Conservation (phyloP, 805 yeast genomes). For the Starmerella sp. region DNA sequence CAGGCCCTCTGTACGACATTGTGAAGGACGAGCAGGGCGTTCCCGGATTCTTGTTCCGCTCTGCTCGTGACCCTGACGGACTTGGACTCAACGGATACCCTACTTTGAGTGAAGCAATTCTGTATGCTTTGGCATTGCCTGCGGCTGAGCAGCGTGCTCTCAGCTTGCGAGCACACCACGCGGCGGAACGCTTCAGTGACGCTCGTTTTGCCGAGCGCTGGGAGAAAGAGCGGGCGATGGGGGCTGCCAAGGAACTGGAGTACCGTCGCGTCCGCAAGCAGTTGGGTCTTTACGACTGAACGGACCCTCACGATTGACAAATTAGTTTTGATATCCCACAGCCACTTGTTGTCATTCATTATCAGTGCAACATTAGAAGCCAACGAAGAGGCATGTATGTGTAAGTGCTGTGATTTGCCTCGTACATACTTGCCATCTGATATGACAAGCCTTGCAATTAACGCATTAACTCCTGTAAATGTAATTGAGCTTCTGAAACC, state of each 20-base stretch:
- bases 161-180: constrained; percentile 35
- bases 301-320: too few relatives aligned
- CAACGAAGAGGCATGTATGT: too few relatives aligned
- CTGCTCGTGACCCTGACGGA: constrained; percentile 58
- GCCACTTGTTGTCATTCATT: too few relatives aligned
- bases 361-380: too few relatives aligned
- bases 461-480: too few relatives aligned
- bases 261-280: constrained; percentile 7
- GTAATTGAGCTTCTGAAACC: too few relatives aligned
- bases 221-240: constrained; percentile 26
- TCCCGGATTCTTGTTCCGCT: constrained; percentile 73
- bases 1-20: constrained; percentile 87
- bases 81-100: constrained; percentile 31
- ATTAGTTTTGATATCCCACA: too few relatives aligned
- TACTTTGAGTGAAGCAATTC: constrained; percentile 41
- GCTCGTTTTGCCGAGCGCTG: constrained; percentile 44
- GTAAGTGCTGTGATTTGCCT: too few relatives aligned
- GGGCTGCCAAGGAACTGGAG: constrained; percentile 2
- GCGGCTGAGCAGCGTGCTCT: constrained; percentile 33
- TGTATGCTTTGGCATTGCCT: constrained; percentile 33
- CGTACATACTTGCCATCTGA: too few relatives aligned
- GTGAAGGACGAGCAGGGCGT: constrained; percentile 42
- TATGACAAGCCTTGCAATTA: too few relatives aligned
- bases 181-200: constrained; percentile 51
- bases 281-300: constrained; percentile 12